Evolutionary conservation across 306 rosid species (phyloP).

Genomic region (Cucurbita argyrosperma): DNA sequence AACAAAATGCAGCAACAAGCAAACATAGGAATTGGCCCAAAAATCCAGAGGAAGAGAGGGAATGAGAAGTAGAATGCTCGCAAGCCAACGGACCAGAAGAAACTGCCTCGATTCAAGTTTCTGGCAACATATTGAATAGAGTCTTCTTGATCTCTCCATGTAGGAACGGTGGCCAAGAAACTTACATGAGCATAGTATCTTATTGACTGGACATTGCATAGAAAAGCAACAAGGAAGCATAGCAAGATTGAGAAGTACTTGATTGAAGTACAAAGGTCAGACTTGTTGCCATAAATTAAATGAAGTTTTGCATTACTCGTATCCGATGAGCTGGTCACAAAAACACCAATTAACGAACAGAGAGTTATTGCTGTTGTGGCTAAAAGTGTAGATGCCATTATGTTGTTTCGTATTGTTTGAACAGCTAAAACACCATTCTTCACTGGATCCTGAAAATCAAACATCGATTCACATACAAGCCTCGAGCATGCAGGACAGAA

Average conservation of each 20-base stretch:
- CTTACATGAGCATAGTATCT: conserved; percentile 79
- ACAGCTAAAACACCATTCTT: conserved; percentile 70
- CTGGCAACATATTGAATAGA: conserved; percentile 36
- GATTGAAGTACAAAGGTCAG: conserved; percentile 18
- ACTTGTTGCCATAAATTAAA: conserved; percentile 54
- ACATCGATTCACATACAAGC: conserved; percentile 2
- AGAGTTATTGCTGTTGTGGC: conserved; percentile 78
- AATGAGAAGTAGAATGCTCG: conserved; percentile 75
- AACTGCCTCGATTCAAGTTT: conserved; percentile 59
- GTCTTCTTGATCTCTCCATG: conserved; percentile 29
- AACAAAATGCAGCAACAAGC: conserved; percentile 44
- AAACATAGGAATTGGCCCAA: conserved; percentile 79
- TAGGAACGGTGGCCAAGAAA: conserved; percentile 64
- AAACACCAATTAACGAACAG: conserved; percentile 66
- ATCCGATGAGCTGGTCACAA: conserved; percentile 30
- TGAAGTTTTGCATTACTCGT: conserved; percentile 17
- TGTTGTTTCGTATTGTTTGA: conserved; percentile 77
- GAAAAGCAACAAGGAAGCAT: conserved; percentile 74
- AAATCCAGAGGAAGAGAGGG: conserved; percentile 79
- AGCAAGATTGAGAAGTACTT: conserved; percentile 52
- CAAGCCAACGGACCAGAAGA: conserved; percentile 68
- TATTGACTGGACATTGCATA: conserved; percentile 77
- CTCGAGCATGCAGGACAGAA: not conserved
- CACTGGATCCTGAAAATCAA: conserved; percentile 56
- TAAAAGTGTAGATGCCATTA: conserved; percentile 77